A percentile compares a stretch with the other conserved stretches of the same genome.
These are phyloP conservation scores for Miamiensis avidus DNA, from an alignment of 169 alveolate species.

Conservation along the genomic window DNA sequence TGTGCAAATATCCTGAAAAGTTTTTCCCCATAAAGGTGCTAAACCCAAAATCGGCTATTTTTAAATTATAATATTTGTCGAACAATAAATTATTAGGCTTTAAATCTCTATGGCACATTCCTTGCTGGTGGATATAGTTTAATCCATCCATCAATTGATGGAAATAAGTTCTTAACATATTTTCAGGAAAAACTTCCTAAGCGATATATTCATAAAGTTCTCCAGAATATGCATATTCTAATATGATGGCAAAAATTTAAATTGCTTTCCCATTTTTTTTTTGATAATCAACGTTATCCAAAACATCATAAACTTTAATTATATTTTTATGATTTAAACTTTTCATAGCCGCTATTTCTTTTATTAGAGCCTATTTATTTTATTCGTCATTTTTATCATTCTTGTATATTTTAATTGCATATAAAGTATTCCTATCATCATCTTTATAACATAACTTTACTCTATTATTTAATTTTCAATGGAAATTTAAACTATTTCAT, in stretches of 20 bases:
- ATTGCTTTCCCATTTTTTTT: background rate
- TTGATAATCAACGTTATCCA: background rate
- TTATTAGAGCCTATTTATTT: background rate
- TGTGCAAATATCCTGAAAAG: conserved; percentile 34
- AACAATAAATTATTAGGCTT: conserved; percentile 70
- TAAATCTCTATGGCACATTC: conserved; percentile 67
- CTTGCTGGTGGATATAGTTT: conserved; percentile 43
- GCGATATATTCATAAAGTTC: conserved; percentile 59
- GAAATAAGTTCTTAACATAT: conserved; percentile 49
- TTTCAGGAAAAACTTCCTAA: conserved; percentile 53
- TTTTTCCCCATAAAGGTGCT: conserved; percentile 45
- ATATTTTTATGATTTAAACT: background rate
- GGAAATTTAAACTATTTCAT: background rate
- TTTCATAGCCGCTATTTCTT: background rate
- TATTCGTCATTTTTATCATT: background rate
- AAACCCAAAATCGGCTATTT: conserved; percentile 76
- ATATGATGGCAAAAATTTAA: conserved; percentile 21
- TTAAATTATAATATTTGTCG: conserved; percentile 48
- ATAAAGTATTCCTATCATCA: background rate
- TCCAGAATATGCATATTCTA: conserved; percentile 70
- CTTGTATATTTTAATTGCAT: background rate
- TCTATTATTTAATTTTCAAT: no score
- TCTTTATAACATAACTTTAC: background rate
- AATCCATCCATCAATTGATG: conserved; percentile 52
- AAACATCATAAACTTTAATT: background rate